A percentile compares a stretch with the other conserved stretches of the same genome.
Conservation (phyloP, 805 yeast genomes). For the Candida fluviatilis region DNA sequence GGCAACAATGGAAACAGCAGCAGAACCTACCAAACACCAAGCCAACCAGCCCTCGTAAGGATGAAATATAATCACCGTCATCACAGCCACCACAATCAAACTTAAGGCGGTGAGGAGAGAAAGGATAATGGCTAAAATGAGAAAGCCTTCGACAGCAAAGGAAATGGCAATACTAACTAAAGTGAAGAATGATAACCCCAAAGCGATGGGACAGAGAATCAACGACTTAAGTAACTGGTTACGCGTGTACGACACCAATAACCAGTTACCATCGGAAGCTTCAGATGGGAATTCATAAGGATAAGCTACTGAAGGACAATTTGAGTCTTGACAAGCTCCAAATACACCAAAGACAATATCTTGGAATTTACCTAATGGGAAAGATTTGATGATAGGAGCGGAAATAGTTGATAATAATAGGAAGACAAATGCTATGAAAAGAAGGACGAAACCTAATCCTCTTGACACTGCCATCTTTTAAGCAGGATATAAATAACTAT, state of each 20-base stretch:
- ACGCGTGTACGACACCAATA: constrained; percentile 42
- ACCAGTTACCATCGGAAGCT: constrained; percentile 41
- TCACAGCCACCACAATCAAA: constrained; percentile 52
- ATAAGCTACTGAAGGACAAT: constrained; percentile 44
- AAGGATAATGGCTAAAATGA: constrained; percentile 41
- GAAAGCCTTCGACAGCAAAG: constrained; percentile 20
- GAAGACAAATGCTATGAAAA: constrained; percentile 56
- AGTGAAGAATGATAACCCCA: constrained; percentile 50
- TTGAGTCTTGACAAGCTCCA: constrained; percentile 51
- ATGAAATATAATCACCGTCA: constrained; percentile 52
- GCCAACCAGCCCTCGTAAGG: constrained; percentile 70
- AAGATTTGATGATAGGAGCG: constrained; percentile 50
- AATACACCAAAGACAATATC: constrained; percentile 56
- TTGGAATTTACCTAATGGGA: constrained; percentile 47
- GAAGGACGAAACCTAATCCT: constrained; percentile 20
- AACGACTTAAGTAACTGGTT: constrained; percentile 50
- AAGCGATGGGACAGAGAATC: constrained; percentile 63
- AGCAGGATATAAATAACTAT: no score
- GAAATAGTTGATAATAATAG: constrained; percentile 58
- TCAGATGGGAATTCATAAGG: constrained; percentile 36
- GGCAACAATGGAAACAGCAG: constrained; percentile 50
- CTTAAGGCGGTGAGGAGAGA: constrained; percentile 49
- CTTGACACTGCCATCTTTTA: not conserved
- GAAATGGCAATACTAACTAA: constrained; percentile 20
- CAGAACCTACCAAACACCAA: constrained; percentile 68